Evolutionary conservation across 2,329 filamentous ascomycete genomes (phyloP).

Genomic region (Cytospora leucostoma): DNA sequence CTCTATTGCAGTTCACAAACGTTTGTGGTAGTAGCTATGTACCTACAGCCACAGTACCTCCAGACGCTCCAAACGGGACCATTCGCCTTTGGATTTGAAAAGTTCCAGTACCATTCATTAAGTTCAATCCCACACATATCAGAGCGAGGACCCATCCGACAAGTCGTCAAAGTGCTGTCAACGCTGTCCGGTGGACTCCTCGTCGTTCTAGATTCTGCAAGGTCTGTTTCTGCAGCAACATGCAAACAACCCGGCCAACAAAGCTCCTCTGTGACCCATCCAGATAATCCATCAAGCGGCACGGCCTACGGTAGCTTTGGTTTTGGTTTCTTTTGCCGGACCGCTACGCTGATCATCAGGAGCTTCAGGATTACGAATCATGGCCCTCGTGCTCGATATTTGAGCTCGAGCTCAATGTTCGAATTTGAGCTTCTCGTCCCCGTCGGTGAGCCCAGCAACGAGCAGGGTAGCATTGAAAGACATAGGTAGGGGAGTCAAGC

Average conservation of each 20-base stretch:
- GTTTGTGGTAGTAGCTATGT: not conserved
- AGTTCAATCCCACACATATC: not conserved
- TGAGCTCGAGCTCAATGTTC: not conserved
- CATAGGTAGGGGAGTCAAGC: not conserved
- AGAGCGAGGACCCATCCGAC: too few species aligned
- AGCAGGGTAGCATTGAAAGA: not conserved
- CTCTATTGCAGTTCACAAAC: not conserved
- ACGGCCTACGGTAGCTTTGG: not conserved
- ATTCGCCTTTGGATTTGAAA: not conserved
- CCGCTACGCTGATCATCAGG: not conserved
- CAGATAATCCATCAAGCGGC: not conserved
- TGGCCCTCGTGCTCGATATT: not conserved
- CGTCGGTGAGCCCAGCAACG: not conserved
- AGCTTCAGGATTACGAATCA: not conserved
- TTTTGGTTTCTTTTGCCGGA: not conserved
- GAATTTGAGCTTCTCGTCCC: not conserved
- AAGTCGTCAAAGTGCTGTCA: not conserved
- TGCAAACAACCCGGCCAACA: constrained; percentile 5
- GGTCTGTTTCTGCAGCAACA: constrained; percentile 28
- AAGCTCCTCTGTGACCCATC: constrained; percentile 7
- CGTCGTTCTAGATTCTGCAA: constrained; percentile 17
- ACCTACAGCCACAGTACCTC: not conserved
- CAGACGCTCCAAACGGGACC: not conserved
- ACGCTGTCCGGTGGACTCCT: not conserved
- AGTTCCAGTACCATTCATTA: not conserved